Conservation (phyloP, 2,329 filamentous ascomycete genomes). For the Dactylellina sp. region DNA sequence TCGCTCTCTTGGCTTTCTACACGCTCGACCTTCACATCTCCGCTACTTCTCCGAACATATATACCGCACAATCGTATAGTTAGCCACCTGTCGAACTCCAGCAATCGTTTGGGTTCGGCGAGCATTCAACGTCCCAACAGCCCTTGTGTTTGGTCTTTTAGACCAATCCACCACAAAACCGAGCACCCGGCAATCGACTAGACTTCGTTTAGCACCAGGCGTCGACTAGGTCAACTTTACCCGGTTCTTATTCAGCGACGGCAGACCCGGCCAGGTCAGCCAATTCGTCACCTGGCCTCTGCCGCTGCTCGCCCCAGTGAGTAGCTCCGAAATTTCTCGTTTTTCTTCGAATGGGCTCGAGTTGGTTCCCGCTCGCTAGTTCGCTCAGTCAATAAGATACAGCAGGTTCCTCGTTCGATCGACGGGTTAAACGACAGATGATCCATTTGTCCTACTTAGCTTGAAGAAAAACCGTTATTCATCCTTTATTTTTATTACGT, state of each 20-base stretch:
- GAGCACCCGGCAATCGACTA: slow-evolving; percentile 14
- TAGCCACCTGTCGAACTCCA: slow-evolving; percentile 1
- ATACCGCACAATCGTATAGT: neutral
- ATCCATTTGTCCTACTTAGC: too few relatives aligned
- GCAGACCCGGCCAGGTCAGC: slow-evolving; percentile 41
- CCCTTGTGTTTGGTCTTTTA: slow-evolving; percentile 22
- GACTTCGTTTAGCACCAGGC: slow-evolving; percentile 30
- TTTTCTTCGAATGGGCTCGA: slow-evolving; percentile 12
- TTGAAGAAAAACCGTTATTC: too few relatives aligned
- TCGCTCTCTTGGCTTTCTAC: neutral
- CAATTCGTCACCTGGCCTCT: slow-evolving; percentile 56
- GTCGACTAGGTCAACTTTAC: slow-evolving; percentile 45
- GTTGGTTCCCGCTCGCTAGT: slow-evolving; percentile 6
- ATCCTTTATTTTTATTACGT: too few relatives aligned
- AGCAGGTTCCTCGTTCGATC: neutral
- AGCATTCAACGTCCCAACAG: slow-evolving; percentile 14
- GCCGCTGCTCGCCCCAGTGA: slow-evolving; percentile 32
- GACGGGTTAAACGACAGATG: neutral
- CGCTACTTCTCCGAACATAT: neutral
- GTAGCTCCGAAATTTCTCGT: slow-evolving; percentile 34
- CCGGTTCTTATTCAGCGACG: slow-evolving; percentile 44
- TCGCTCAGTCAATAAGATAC: too few relatives aligned
- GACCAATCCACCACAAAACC: slow-evolving; percentile 18
- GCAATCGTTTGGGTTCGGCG: slow-evolving; percentile 11
- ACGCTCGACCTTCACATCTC: neutral